Evolutionary conservation across 257 asterid species (phyloP).

Genomic region (Petunia secreta): DNA sequence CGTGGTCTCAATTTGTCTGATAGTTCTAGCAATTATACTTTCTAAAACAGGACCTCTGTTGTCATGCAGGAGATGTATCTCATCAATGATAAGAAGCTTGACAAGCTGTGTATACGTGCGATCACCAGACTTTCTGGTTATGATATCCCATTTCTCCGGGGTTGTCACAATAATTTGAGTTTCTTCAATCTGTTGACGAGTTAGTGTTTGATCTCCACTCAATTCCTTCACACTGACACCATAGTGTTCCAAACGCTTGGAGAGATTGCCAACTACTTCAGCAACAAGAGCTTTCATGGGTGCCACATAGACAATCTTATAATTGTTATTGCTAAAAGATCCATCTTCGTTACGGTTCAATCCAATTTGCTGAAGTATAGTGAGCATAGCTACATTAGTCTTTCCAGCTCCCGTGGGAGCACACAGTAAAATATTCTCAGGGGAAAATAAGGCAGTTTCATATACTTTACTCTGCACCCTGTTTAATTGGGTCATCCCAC

Average conservation of each 20-base stretch:
- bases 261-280: slow-evolving; percentile 50
- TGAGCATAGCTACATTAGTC: slow-evolving; percentile 55
- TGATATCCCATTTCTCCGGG: slow-evolving; percentile 55
- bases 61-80: slow-evolving; percentile 50
- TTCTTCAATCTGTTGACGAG: slow-evolving; percentile 54
- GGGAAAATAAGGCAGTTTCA: slow-evolving; percentile 45
- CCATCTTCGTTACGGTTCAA: slow-evolving; percentile 43
- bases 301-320: slow-evolving; percentile 53
- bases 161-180: slow-evolving; percentile 55
- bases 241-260: slow-evolving; percentile 45
- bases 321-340: slow-evolving; percentile 36
- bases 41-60: slow-evolving; percentile 53
- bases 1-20: slow-evolving; percentile 50
- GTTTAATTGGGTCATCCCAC: slow-evolving; percentile 46
- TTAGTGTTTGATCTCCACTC: slow-evolving; percentile 51
- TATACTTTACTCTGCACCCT: slow-evolving; percentile 52
- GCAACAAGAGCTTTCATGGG: slow-evolving; percentile 58
- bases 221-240: slow-evolving; percentile 48
- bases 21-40: slow-evolving; percentile 51
- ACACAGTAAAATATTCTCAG: slow-evolving; percentile 47
- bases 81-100: slow-evolving; percentile 47
- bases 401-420: slow-evolving; percentile 59
- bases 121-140: slow-evolving; percentile 53
- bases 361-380: slow-evolving; percentile 48
- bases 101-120: slow-evolving; percentile 54